Evolutionary conservation across 2,329 filamentous ascomycete species (phyloP).

Genomic region (Fusarium sp.): DNA sequence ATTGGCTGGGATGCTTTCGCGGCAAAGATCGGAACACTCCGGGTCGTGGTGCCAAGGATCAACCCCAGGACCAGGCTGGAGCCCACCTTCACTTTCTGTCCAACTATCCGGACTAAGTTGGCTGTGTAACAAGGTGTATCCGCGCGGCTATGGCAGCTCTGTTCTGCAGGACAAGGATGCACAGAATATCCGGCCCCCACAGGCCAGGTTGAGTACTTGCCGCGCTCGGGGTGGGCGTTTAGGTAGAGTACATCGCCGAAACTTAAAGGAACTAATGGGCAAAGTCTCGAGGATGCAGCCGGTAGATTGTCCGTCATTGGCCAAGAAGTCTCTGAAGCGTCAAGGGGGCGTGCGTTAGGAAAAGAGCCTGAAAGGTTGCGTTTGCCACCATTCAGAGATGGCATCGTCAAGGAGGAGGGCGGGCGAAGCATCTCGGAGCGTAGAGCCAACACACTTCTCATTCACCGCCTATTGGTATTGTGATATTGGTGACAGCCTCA

Average conservation of each 20-base stretch:
- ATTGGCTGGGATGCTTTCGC: neutral
- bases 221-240: neutral
- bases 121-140: slow-evolving; percentile 5
- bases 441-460: neutral
- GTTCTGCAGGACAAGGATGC: slow-evolving; percentile 1
- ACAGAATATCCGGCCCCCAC: neutral
- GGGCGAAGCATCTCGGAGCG: neutral
- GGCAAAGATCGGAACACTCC: neutral
- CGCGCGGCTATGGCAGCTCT: slow-evolving; percentile 9
- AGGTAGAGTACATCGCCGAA: slow-evolving; percentile 2
- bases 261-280: neutral
- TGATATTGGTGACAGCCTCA: slow-evolving; percentile 8
- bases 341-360: slow-evolving; percentile 17
- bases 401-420: neutral
- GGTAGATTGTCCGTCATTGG: slow-evolving; percentile 2
- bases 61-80: neutral
- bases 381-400: slow-evolving; percentile 11
- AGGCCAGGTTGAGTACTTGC: neutral
- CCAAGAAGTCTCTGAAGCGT: neutral
- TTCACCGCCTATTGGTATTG: slow-evolving; percentile 22
- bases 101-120: neutral
- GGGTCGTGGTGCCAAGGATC: neutral
- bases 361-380: neutral
- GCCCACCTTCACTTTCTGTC: neutral
- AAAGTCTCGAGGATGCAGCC: slow-evolving; percentile 7